Base-by-base conservation (phyloP, 176 grass and related monocot genomes). In the Bothriochloa decipiens region DNA sequence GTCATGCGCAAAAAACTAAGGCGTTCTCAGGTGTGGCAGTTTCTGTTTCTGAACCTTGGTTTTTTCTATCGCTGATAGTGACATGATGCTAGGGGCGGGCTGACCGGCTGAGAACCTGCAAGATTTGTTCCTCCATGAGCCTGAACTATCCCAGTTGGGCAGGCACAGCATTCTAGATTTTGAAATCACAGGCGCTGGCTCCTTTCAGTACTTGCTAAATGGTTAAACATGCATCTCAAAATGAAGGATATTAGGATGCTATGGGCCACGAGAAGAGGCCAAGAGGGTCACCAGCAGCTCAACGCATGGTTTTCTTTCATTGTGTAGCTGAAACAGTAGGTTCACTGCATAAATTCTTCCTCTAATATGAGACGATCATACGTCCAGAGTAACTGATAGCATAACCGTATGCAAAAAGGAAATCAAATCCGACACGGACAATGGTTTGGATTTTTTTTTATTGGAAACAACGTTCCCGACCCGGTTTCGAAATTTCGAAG, bases 101-200 rank as follows among this genome's bases (percentile, higher is more conserved):
- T 62, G 87, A 75, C 43, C 3, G 41, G 43, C 73, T 62, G 87
- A 75, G 18, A 86, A 84, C 41, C 83, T 95, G 75, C 82, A 93
- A 95, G 87, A 91, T 72, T 88, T 98, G 85, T 87, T 98, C 74
- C 81, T 95, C 58, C 83, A 86, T 83, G 91, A 98, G 42, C 85
- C 89, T 37, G 96, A 95, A 81, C 84, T 98, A 66, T 85, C 86
- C 27, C 89, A 93, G 5, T 41, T 90, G 39, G 89, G 77, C 55
- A 95, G 93, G 96, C 80, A 86, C 82, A 82, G 89, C 62, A 78
- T 81, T 46, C 57, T 80, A 40, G 72, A 85, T 35, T 40, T 64
- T 35, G 69, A 49, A 79, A 79, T 42, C 2, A 16, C 69, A 41
- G 18, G 41, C 7, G 16, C 35, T 72, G 10, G 39, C 82, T 82